Evolutionary conservation across 805 yeast genomes (phyloP), one percentile per base, ranked within the genome.

Genomic region (Wickerhamiella musiphila): DNA sequence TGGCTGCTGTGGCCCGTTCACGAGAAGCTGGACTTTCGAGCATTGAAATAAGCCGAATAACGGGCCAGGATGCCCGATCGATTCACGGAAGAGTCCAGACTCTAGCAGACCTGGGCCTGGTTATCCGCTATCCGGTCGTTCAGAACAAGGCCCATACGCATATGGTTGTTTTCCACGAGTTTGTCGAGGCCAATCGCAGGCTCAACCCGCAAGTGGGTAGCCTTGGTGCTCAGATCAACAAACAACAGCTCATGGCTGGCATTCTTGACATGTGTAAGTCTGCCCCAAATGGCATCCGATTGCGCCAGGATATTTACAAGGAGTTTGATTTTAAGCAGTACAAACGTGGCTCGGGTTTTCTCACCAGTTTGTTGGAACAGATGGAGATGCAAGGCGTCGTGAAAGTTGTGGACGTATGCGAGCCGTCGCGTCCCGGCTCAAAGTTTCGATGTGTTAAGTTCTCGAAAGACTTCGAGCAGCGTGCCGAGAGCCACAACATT

Each of bases 31-130:
- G 65, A 5, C 30, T 55, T 3, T 48, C 58, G 1, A 47, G 48
- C 6, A 46, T 56, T 7, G 60, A 58, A 11, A 45, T 52, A n/a
- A 46, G 57, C 14, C 40, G 44, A 19, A 31, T 35, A 14, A 56
- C 62, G 0, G 56, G 56, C 12, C 65, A 59, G 36, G 65, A 59
- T 32, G 51, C 60, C 2, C 43, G 65, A 14, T 56, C 61, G 3
- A 33, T 59, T 5, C 51, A 46, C 33, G 52, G 58, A 6, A 48
- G 65, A 17, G 44, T 54, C 11, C 42, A 41, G 5, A 19, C 35
- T 5, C 49, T 59, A 6, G 38, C 43, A 7, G 54, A 51, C 9
- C 36, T 40, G n/a, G 58, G 57, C 2, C 49, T 59, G 4, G 52
- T 60, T 20, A 34, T 39, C 13, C 42, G 52, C 22, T 44, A 36